Evolutionary conservation across 129 eudicot species (phyloP).

Genomic region (Centaurea solstitialis): DNA sequence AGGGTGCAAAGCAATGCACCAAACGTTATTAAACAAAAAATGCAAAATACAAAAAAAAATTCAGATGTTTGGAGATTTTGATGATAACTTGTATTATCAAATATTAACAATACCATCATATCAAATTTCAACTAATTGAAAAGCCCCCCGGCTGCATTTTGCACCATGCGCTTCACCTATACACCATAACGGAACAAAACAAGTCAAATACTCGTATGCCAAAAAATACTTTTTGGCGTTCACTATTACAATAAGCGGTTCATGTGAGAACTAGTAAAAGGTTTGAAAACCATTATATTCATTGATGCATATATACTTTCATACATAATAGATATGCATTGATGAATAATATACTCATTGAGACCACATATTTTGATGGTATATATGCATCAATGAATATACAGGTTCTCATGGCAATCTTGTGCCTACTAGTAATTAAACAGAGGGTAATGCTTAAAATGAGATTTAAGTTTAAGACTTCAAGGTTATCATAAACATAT

Average conservation of each 20-base stretch:
- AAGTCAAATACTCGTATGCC: neutral
- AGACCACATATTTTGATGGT: neutral
- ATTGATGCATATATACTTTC: neutral
- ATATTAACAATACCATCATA: conserved; percentile 3
- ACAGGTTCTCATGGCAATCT: neutral
- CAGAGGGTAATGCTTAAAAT: neutral
- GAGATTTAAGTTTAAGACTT: neutral
- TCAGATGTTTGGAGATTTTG: neutral
- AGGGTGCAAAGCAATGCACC: conserved; percentile 4
- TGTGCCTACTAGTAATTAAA: neutral
- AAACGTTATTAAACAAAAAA: neutral
- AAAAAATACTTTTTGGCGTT: neutral
- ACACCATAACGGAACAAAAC: conserved; percentile 4
- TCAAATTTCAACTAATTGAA: conserved; percentile 34
- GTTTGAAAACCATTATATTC: too few species aligned
- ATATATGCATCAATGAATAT: neutral
- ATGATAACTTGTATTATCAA: conserved; percentile 7
- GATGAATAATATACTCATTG: neutral
- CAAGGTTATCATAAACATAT: neutral
- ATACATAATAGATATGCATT: neutral
- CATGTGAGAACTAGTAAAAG: too few species aligned
- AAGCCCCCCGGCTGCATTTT: conserved; percentile 58
- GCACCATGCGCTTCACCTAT: conserved; percentile 79
- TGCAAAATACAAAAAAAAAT: neutral
- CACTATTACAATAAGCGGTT: too few species aligned